Conservation (phyloP, 2,329 filamentous ascomycete species). For the Lecanicillium sp. region DNA sequence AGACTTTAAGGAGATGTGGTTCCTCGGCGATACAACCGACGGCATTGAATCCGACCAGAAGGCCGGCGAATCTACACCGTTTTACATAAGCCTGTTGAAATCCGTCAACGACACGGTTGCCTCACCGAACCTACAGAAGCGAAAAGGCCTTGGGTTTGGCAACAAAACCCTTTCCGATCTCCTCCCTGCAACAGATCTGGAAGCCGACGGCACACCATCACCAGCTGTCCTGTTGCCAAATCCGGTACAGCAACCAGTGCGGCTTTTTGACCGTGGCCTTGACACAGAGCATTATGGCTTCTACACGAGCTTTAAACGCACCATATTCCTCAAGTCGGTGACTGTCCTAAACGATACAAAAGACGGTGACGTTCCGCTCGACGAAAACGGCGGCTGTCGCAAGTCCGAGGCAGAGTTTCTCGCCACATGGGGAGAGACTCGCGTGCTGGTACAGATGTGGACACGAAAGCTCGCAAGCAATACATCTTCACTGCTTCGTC, state of each 20-base stretch:
- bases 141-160: slow-evolving; percentile 9
- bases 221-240: slow-evolving; percentile 64
- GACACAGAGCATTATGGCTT: slow-evolving; percentile 86
- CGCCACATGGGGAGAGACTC: slow-evolving; percentile 51
- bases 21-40: slow-evolving; percentile 82
- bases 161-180: slow-evolving; percentile 25
- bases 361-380: slow-evolving; percentile 34
- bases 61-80: slow-evolving; percentile 78
- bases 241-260: slow-evolving; percentile 67
- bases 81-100: slow-evolving; percentile 69
- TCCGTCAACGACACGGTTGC: slow-evolving; percentile 28
- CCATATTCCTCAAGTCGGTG: slow-evolving; percentile 67
- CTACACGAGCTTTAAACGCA: slow-evolving; percentile 84
- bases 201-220: slow-evolving; percentile 63
- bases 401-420: slow-evolving; percentile 45
- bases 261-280: slow-evolving; percentile 75
- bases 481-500: slow-evolving; percentile 29
- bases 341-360: slow-evolving; percentile 36
- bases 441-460: slow-evolving; percentile 59
- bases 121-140: slow-evolving; percentile 15
- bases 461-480: slow-evolving; percentile 39
- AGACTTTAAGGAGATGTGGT: slow-evolving; percentile 61
- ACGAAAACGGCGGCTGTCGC: slow-evolving; percentile 46
- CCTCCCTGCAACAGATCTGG: slow-evolving; percentile 56
- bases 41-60: slow-evolving; percentile 57